Evolutionary conservation across 768 basidiomycete species (phyloP).

Genomic region (Pleurotus ostreatus): DNA sequence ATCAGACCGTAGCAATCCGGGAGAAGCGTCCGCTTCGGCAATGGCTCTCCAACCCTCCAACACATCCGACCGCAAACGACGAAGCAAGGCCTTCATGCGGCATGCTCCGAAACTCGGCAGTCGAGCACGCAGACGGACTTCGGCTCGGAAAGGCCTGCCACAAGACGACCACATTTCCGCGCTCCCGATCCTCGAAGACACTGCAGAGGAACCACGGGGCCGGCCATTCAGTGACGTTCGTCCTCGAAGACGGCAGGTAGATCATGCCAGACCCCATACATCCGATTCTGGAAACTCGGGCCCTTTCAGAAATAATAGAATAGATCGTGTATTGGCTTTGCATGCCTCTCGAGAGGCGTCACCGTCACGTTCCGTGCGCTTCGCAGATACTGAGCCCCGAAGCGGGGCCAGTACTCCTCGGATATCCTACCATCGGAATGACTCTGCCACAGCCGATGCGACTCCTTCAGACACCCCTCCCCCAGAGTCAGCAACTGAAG

Average conservation of each 20-base stretch:
- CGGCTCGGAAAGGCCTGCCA: constrained; percentile 1
- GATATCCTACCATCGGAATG: neutral
- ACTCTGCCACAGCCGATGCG: neutral
- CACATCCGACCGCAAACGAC: constrained; percentile 17
- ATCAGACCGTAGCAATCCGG: constrained; percentile 46
- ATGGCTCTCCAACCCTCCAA: constrained; percentile 7
- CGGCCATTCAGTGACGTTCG: no score
- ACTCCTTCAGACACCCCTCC: neutral
- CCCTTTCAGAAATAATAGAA: constrained; percentile 13
- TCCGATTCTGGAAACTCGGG: constrained; percentile 2
- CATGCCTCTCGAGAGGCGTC: constrained; percentile 20
- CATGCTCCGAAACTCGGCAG: constrained; percentile 11
- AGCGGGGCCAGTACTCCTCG: constrained; percentile 18
- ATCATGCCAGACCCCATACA: neutral
- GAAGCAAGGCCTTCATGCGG: constrained; percentile 19
- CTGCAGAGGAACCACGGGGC: neutral
- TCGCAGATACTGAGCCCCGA: constrained; percentile 17
- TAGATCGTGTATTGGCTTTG: constrained; percentile 14
- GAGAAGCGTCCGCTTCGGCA: constrained; percentile 10
- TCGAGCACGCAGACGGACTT: constrained; percentile 9
- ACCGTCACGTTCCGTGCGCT: constrained; percentile 25
- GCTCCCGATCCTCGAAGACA: neutral
- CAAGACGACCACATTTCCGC: neutral
- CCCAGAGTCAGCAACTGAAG: neutral
- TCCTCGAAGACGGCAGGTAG: neutral